Percentiles rank a stretch among this genome's conserved stretches.
These are phyloP conservation scores for Aspergillus incahuasiensis DNA, from an alignment of 495 filamentous ascomycete species.

Conservation along the genomic window DNA sequence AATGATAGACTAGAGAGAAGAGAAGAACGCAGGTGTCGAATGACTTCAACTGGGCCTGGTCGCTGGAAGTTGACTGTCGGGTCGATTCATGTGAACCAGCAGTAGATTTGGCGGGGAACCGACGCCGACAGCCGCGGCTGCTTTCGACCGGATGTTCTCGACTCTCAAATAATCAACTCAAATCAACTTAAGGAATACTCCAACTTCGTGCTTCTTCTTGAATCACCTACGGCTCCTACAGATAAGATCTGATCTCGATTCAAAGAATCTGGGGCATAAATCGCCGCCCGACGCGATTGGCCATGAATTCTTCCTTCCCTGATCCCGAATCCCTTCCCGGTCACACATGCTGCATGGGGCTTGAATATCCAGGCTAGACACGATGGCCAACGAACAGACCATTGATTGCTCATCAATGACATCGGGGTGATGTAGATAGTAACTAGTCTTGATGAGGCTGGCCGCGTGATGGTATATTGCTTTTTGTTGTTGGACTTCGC, in stretches of 20 bases:
- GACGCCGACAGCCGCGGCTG: slow-evolving; percentile 9
- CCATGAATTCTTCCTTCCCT: not conserved
- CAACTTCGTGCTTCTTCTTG: not conserved
- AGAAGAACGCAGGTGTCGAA: not conserved
- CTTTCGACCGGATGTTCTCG: not conserved
- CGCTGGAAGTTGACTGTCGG: not conserved
- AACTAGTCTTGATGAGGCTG: slow-evolving; percentile 6
- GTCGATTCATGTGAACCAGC: slow-evolving; percentile 10
- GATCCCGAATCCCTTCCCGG: too few relatives aligned
- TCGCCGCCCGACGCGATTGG: not conserved
- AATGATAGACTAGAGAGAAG: not conserved
- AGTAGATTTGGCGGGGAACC: slow-evolving; percentile 4
- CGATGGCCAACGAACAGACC: slow-evolving; percentile 20
- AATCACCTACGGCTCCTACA: not conserved
- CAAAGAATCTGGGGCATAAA: not conserved
- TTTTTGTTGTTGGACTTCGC: slow-evolving; percentile 9
- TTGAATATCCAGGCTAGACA: not conserved
- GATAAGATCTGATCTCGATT: not conserved
- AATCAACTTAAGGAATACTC: too few relatives aligned
- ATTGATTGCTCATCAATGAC: slow-evolving; percentile 3
- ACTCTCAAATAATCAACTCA: too few relatives aligned
- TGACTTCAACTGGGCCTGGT: not conserved
- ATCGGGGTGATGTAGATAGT: slow-evolving; percentile 12
- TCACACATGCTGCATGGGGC: not conserved
- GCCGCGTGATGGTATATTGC: slow-evolving; percentile 20